Evolutionary conservation across 257 asterid species (phyloP), one percentile per base, ranked within the genome.

Genomic region (Handroanthus guayacan): DNA sequence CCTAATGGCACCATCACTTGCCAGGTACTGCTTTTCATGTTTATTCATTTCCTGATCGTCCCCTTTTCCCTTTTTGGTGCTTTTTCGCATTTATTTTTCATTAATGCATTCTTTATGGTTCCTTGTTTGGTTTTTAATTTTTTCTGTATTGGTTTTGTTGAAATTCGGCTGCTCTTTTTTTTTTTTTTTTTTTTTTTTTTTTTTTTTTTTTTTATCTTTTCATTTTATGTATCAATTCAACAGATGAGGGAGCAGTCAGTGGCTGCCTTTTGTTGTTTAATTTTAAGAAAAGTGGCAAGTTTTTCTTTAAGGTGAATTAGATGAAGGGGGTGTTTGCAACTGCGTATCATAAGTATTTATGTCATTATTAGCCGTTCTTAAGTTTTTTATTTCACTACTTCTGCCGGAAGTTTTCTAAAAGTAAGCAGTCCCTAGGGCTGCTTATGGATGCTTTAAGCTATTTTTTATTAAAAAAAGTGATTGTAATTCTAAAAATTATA

Each of bases 1-100:
- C 62, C 86, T 8, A 68, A 84, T 57, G 77, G 75, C 17, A 79
- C 86, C 72, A 79, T 87, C 69, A 34, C 69, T 79, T 87, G 91
- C 73, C 91, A 87, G 89, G 91, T 87, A 38, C 31, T 13, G 9
- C 34, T 9, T 31, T 10, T 70, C 62, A 3, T 44, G 12, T 55
- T n/a, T 39, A 8, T 45, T 66, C 38, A 10, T 25, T 48, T 34
- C n/a, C 13, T 38, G 31, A 25, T 16, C 48, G 17, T 20, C 14
- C 18, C 56, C 31, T 14, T 37, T 6, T 43, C 71, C 7, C 14
- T 13, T 31, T 61, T 44, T 0, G 45, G 25, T 38, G 13, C 0
- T 61, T 41, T 20, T 78, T 9, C 7, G 1, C 4, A n/a, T 41
- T 43, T 78, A 4, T 37, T 12, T 55, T 31, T 45, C n/a, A 9